These are phyloP conservation scores for Suillus variegatus DNA, from an alignment of 768 basidiomycete species.

Conservation along the genomic window DNA sequence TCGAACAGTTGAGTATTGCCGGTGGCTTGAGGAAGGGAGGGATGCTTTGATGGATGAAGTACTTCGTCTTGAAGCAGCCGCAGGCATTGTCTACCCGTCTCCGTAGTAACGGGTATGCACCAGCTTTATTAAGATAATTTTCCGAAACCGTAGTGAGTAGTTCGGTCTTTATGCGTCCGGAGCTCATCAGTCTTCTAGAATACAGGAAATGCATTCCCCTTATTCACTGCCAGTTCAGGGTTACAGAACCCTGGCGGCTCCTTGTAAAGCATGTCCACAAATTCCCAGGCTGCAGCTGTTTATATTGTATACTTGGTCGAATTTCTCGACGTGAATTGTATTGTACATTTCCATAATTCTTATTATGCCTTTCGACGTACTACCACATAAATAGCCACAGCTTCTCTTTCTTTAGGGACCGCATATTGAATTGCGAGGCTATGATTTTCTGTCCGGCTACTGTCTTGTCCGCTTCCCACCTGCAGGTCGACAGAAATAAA, in stretches of 20 bases:
- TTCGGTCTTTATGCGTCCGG: no score
- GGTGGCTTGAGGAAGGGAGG: slow-evolving; percentile 83
- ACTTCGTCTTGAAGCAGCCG: slow-evolving; percentile 62
- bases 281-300: no score
- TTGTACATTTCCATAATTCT: slow-evolving; percentile 1
- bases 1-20: slow-evolving; percentile 82
- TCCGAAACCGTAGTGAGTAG: background rate
- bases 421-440: background rate
- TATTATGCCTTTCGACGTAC: background rate
- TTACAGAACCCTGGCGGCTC: background rate
- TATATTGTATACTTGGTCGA: background rate
- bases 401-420: no score
- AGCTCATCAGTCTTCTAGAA: slow-evolving; percentile 3
- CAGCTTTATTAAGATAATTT: background rate
- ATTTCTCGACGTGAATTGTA: background rate
- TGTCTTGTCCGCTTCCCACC: background rate
- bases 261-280: background rate
- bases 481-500: background rate
- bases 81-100: slow-evolving; percentile 42
- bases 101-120: background rate
- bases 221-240: background rate
- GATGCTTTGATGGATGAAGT: slow-evolving; percentile 73
- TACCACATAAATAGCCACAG: background rate
- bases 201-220: background rate
- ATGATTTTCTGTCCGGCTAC: no score